These are phyloP conservation scores for Ehretia macrophylla DNA, from an alignment of 257 asterid genomes.

Conservation along the genomic window DNA sequence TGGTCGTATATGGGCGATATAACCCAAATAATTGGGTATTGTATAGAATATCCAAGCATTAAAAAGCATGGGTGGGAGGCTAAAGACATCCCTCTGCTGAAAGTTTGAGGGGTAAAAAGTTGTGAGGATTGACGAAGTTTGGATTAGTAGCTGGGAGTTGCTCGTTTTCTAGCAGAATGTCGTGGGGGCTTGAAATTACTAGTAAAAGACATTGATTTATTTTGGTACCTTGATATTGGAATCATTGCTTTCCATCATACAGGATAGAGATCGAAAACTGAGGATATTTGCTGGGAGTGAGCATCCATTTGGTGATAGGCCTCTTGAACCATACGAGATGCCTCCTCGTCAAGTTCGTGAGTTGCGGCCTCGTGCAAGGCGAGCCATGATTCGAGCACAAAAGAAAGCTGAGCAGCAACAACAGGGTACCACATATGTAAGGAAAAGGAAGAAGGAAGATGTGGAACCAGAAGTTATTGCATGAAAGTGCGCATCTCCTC, in stretches of 20 bases:
- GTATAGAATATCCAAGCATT: too few species aligned
- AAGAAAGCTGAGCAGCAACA: constrained; percentile 82
- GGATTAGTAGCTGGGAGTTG: too few species aligned
- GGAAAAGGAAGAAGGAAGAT: constrained; percentile 62
- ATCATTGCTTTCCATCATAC: constrained; percentile 11
- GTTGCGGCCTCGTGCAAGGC: constrained; percentile 80
- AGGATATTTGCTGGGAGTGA: constrained; percentile 79
- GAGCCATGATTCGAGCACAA: constrained; percentile 91
- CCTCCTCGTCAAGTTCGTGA: constrained; percentile 89
- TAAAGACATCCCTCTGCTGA: too few species aligned
- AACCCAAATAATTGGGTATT: too few species aligned
- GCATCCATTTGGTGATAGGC: constrained; percentile 86
- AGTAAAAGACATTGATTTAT: too few species aligned
- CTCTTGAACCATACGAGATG: constrained; percentile 66
- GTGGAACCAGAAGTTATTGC: constrained; percentile 27
- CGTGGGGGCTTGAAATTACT: too few species aligned
- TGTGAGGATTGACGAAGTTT: too few species aligned
- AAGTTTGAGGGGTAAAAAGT: too few species aligned
- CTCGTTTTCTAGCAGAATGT: too few species aligned
- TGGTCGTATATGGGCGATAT: too few species aligned
- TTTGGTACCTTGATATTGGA: background rate
- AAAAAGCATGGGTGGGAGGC: too few species aligned
- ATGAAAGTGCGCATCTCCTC: constrained; percentile 16
- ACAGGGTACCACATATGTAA: constrained; percentile 37
- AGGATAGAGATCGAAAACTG: constrained; percentile 89